Evolutionary conservation across 306 rosid genomes (phyloP).

Genomic region (Nissolia schottii): DNA sequence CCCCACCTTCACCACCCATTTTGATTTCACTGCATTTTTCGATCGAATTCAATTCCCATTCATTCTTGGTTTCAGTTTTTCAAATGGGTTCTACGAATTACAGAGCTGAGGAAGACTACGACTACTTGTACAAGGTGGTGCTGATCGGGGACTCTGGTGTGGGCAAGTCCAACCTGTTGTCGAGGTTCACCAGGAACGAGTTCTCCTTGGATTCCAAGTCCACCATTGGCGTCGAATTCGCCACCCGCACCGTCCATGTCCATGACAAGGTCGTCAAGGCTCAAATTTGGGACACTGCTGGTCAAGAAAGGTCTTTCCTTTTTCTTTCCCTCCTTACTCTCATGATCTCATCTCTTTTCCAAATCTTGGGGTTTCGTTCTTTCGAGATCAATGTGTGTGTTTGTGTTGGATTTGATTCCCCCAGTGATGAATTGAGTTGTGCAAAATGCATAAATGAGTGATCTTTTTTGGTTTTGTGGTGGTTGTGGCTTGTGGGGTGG

Average conservation of each 20-base stretch:
- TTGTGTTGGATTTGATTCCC: conserved; percentile 9
- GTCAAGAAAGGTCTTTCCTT: conserved; percentile 65
- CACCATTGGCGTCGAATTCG: conserved; percentile 82
- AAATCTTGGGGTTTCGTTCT: background rate
- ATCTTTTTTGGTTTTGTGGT: background rate
- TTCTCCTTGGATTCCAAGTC: conserved; percentile 68
- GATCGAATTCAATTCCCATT: background rate
- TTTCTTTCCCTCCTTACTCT: background rate
- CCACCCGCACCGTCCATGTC: conserved; percentile 63
- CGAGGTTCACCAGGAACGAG: conserved; percentile 68
- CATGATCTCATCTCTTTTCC: background rate
- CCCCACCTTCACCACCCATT: background rate
- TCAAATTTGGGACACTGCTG: conserved; percentile 91
- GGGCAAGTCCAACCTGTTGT: conserved; percentile 74
- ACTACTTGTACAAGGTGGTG: conserved; percentile 75
- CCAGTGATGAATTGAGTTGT: background rate
- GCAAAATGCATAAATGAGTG: background rate
- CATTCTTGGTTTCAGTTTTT: background rate
- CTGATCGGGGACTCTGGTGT: conserved; percentile 82
- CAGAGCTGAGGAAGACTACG: conserved; percentile 66
- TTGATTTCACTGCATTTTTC: background rate
- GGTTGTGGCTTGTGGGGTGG: background rate
- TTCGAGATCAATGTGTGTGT: background rate
- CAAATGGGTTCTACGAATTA: conserved; percentile 48
- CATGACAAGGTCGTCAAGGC: conserved; percentile 72